Base-by-base conservation (phyloP, 2,329 filamentous ascomycete genomes). In the Arthrobotrys musiformis region DNA sequence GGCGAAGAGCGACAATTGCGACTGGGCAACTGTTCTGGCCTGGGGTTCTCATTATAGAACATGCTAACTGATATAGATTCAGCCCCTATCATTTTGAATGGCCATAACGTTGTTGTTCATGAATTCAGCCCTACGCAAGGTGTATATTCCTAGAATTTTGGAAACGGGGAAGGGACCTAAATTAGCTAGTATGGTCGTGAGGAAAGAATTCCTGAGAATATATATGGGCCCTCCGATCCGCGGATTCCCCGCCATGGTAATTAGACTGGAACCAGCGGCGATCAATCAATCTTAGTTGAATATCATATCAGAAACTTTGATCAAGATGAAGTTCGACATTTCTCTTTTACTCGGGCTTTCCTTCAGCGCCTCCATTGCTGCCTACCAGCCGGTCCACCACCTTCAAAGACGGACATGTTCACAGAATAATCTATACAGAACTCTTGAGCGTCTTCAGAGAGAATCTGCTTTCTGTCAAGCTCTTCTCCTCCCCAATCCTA, bases 401-500 rank as follows among this genome's bases (percentile, higher is more conserved):
- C 63, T 61, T 15, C 37, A 70, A 28, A 11, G 19, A 30, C 17
- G 66, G 24, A 37, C 69, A 9, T 73, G 69, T 35, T 15, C 60
- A 28, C 33, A 64, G 28, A 66, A 73, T 11, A 73, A 73, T 30
- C 28, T 73, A 22, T 64, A 64, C 24, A 42, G 69, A 42, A 73
- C 69, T 4, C 69, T 73, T 26, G 69, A 73, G 40, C 69, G 69
- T 1, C 61, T 73, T 42, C 60, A 73, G 17, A 58, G 69, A 24
- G 69, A 73, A 66, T 73, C 60, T 15, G 28, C 58, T 28, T 73
- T 73, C 28, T 73, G 69, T 17, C 22, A 40, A n/a, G 48, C 50
- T 11, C 60, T 73, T 33, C 69, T 73, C 11, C 30, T 30, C 24
- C 50, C 69, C 30, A 66, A 50, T n/a, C 69, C 69, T 28, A 66